These are phyloP conservation scores for Pulveroboletus sp. DNA, from an alignment of 768 basidiomycete genomes.

Conservation along the genomic window DNA sequence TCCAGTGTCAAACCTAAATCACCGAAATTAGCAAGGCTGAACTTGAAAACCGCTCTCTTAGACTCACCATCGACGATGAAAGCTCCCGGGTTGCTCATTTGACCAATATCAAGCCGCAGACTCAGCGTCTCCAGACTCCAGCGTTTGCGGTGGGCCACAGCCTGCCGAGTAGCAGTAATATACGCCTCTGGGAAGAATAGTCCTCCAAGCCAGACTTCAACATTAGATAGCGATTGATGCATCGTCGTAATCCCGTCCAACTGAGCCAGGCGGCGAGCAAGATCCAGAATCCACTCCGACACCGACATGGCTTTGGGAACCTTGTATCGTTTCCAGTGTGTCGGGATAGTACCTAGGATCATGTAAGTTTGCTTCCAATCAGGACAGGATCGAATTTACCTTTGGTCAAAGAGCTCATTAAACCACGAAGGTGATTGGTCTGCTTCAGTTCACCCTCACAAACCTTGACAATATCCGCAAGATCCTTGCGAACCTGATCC, in stretches of 20 bases:
- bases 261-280: constrained; percentile 77
- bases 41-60: not conserved
- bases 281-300: constrained; percentile 80
- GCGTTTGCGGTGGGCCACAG: constrained; percentile 87
- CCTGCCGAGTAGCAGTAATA: constrained; percentile 91
- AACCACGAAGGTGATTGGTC: constrained; percentile 89
- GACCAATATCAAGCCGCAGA: constrained; percentile 76
- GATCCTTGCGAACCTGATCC: constrained; percentile 73
- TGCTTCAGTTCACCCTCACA: constrained; percentile 88
- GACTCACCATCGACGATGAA: constrained; percentile 85
- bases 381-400: constrained; percentile 41
- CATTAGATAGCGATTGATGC: constrained; percentile 55
- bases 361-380: constrained; percentile 7
- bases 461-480: constrained; percentile 75
- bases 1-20: constrained; percentile 75
- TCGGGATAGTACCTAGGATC: constrained; percentile 73
- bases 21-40: constrained; percentile 4
- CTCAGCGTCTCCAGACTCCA: constrained; percentile 90
- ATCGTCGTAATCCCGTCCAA: constrained; percentile 58
- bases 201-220: constrained; percentile 89
- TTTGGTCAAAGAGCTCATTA: constrained; percentile 88
- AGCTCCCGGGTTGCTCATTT: constrained; percentile 68
- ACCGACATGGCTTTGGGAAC: constrained; percentile 78
- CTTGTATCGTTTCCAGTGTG: constrained; percentile 88
- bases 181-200: constrained; percentile 97